Conservation (phyloP, 768 basidiomycete genomes). For the Panellus pusillus region DNA sequence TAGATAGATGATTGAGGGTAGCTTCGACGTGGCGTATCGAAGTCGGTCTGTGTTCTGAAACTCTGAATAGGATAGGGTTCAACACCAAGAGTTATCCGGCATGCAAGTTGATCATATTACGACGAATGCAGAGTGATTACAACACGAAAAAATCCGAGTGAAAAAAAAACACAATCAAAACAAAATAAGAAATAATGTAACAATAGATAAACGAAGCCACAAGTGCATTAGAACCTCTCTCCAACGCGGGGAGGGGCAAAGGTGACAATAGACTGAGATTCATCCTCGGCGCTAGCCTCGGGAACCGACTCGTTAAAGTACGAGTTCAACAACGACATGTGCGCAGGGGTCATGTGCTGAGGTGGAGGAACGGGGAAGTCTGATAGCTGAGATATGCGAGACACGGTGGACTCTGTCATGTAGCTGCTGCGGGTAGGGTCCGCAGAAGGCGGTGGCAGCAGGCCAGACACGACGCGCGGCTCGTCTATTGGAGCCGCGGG, state of each 20-base stretch:
- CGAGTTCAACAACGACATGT: conserved; percentile 31
- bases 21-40: too few species aligned
- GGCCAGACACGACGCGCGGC: conserved; percentile 18
- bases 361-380: conserved; percentile 51
- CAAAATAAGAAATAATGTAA: conserved; percentile 16
- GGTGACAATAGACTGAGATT: not conserved
- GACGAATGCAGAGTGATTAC: conserved; percentile 10
- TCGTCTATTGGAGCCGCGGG: not conserved
- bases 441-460: conserved; percentile 27
- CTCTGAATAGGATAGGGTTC: not conserved
- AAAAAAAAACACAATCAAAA: conserved; percentile 14
- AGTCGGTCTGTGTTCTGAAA: too few species aligned
- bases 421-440: conserved; percentile 44
- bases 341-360: conserved; percentile 25
- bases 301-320: conserved; percentile 23
- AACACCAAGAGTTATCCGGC: not conserved
- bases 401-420: conserved; percentile 42
- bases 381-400: conserved; percentile 51
- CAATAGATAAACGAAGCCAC: conserved; percentile 10
- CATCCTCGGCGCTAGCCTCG: not conserved
- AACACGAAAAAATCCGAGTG: conserved; percentile 11
- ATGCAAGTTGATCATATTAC: not conserved
- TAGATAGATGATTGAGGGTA: too few species aligned
- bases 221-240: conserved; percentile 15
- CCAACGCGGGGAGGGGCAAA: conserved; percentile 14